Base-by-base conservation (phyloP, 2,329 filamentous ascomycete genomes). In the Pseudopyricularia cyperi region DNA sequence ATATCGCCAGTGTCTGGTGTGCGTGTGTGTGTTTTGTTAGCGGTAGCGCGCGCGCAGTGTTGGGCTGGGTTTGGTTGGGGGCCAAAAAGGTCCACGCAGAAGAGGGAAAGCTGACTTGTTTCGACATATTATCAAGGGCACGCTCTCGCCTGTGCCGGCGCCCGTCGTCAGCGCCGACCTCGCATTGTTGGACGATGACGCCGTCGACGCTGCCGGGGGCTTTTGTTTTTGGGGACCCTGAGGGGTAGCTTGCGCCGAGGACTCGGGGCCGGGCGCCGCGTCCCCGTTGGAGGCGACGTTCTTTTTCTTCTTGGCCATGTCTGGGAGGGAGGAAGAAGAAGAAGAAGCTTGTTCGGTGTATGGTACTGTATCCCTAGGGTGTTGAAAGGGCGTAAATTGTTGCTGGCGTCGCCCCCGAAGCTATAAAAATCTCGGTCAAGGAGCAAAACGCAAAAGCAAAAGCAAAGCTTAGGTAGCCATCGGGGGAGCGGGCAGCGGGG, bases 1-100 rank as follows among this genome's bases (percentile, higher is more conserved):
- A 65, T 89, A 88, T 57, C 82, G 79, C 87, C 87, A 91, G 69
- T 91, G 86, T 65, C 87, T 91, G 51, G 19, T 6, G 15, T 12
- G 15, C 7, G 19, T 17, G 15, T 14, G 8, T 17, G 22, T n/a
- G 12, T 11, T 4, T 28, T 11, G 19, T 17, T 22, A 44, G 35
- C 22, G n/a, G 15, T 42, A n/a, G 37, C 7, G 4, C 3, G n/a
- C 32, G 12, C 7, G 12, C 12, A 42, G 19, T 19, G 37, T 11
- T 19, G 4, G 17, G 12, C 12, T 5, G n/a, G 28, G 52, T 46
- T 51, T 46, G 47, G 35, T 47, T 15, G 35, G 49, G 54, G 50
- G 46, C 52, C 53, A 30, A 44, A n/a, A 22, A 42, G 35, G 17
- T n/a, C n/a, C n/a, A n/a, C n/a, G n/a, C n/a, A n/a, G n/a, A n/a